Conservation (phyloP, 257 asterid species). For the Forsythia viridissima region DNA sequence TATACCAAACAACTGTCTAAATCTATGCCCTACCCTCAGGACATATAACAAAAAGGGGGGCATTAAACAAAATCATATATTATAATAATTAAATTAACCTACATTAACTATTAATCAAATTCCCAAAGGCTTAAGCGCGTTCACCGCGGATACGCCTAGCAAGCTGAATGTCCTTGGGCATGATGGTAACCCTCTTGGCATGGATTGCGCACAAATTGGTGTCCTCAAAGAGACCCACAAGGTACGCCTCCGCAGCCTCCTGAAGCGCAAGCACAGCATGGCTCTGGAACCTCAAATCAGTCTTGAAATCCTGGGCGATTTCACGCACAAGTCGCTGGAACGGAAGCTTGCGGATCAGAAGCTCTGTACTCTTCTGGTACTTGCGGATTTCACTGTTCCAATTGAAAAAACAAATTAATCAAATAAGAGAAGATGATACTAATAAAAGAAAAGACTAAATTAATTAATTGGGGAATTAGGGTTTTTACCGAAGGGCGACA, state of each 20-base stretch:
- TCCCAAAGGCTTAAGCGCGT: slow-evolving; percentile 43
- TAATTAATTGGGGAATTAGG: background rate
- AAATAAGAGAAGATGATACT: background rate
- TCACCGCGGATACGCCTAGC: slow-evolving; percentile 84
- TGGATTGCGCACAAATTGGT: slow-evolving; percentile 77
- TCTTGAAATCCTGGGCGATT: slow-evolving; percentile 60
- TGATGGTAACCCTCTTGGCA: slow-evolving; percentile 75
- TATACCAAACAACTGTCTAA: background rate
- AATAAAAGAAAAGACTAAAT: background rate
- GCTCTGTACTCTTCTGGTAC: slow-evolving; percentile 81
- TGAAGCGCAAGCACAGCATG: slow-evolving; percentile 72
- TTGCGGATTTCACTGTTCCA: slow-evolving; percentile 66
- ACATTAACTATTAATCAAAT: background rate
- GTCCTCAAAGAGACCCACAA: slow-evolving; percentile 75
- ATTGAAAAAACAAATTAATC: background rate
- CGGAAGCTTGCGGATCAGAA: slow-evolving; percentile 69
- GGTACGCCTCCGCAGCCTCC: slow-evolving; percentile 77
- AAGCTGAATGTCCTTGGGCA: slow-evolving; percentile 81
- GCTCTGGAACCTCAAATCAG: slow-evolving; percentile 57
- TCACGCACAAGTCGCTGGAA: slow-evolving; percentile 71
- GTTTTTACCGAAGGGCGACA: slow-evolving; percentile 65
- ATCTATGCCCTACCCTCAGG: background rate
- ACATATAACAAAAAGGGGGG: background rate
- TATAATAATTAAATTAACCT: background rate
- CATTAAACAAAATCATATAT: background rate